Evolutionary conservation across 164 flowering plant species (phyloP), one percentile per base, ranked within the genome.

Genomic region (Dillenia turbinata): DNA sequence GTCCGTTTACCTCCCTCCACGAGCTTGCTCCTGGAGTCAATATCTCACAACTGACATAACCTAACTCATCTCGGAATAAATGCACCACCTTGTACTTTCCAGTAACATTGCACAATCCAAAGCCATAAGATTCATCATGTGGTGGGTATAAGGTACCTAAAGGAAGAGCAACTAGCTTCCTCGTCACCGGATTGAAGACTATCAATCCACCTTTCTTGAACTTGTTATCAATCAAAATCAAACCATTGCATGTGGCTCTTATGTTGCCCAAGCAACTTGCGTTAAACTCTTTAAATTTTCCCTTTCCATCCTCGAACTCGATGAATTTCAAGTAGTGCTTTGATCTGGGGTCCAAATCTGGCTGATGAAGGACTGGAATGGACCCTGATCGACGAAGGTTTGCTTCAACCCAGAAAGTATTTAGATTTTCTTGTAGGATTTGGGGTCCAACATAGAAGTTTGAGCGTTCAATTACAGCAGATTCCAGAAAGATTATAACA

Each of bases 1-100:
- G 83, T 40, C 80, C 83, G 64, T 82, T 54, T 33, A 79, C 69
- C 22, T 12, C 73, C 62, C 67, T 77, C 86, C 86, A 82, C 10
- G 64, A 48, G 51, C 63, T 65, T 10, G 68, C 56, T 44, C 71
- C 64, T 10, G 75, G 61, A 15, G 17, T 52, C 12, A 79, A 44
- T 15, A 69, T 62, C 78, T 82, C 86, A 63, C 86, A 82, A 47
- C 66, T 65, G 47, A 69, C 26, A 47, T 47, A 71, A 7, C 57
- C 43, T 40, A 55, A 51, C 19, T 47, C 63, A 68, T 79, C 85
- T 5, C 60, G 59, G 65, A 79, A 79, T 74, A 82, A 68, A 63
- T 82, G 86, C 8, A 79, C 83, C 45, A 82, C 70, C 65, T 77
- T 82, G 46, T 79, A 77, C 5, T 54, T 50, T 1, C 67, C 55